Evolutionary conservation across 352 stramenopile genomes (phyloP).

Genomic region (Phytopythium montanum): DNA sequence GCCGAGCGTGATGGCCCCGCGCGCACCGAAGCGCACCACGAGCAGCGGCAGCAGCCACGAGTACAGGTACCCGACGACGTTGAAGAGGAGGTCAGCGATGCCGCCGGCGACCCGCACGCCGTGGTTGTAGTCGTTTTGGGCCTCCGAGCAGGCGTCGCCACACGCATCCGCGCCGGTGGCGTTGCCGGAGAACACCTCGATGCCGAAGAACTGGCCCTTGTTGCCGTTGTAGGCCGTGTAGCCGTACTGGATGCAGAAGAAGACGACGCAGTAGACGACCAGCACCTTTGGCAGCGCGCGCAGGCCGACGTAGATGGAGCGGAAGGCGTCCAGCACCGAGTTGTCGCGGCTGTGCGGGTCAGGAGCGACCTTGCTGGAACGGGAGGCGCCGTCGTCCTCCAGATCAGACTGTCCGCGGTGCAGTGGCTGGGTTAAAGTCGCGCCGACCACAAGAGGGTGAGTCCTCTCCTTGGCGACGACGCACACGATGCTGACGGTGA

Average conservation of each 20-base stretch:
- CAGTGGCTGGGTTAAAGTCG: neutral
- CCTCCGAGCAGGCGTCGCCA: conserved; percentile 5
- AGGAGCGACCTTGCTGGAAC: neutral
- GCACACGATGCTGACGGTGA: conserved; percentile 49
- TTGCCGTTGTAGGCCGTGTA: conserved; percentile 63
- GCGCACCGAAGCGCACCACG: conserved; percentile 33
- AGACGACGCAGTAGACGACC: conserved; percentile 45
- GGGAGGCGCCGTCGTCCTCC: conserved; percentile 8
- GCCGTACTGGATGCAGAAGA: conserved; percentile 52
- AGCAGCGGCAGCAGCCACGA: conserved; percentile 47
- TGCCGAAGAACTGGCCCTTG: conserved; percentile 63
- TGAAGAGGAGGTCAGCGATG: conserved; percentile 47
- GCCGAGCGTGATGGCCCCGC: conserved; percentile 34
- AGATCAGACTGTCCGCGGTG: conserved; percentile 14
- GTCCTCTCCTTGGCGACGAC: conserved; percentile 48
- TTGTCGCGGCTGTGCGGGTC: conserved; percentile 12
- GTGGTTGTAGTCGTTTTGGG: conserved; percentile 44
- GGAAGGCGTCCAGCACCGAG: conserved; percentile 34
- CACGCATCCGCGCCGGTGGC: conserved; percentile 43
- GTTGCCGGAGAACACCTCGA: conserved; percentile 49
- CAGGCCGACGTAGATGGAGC: conserved; percentile 39
- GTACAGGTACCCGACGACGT: conserved; percentile 44
- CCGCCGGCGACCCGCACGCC: conserved; percentile 50
- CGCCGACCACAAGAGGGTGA: neutral
- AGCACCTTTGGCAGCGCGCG: conserved; percentile 36